Evolutionary conservation across 768 basidiomycete species (phyloP).

Genomic region (Candolleomyces aberdarensis): DNA sequence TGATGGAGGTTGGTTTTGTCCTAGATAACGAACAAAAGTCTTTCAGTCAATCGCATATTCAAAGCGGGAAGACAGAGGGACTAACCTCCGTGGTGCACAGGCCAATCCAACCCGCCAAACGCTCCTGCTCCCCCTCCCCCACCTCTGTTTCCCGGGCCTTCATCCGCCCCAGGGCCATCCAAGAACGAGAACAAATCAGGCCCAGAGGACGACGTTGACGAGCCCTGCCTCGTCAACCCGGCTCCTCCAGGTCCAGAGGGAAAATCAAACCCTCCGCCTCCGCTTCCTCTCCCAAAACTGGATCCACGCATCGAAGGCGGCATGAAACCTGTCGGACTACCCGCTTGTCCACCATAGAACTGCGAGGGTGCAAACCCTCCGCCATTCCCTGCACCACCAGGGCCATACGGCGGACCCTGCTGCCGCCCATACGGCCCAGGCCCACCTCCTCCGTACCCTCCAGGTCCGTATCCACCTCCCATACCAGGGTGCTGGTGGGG

Average conservation of each 20-base stretch:
- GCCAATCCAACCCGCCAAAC: conserved; percentile 30
- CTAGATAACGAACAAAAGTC: too few relatives aligned
- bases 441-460: neutral
- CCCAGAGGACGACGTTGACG: neutral
- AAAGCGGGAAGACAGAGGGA: too few relatives aligned
- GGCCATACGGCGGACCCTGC: neutral
- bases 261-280: conserved; percentile 12
- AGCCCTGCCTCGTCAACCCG: neutral
- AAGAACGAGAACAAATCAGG: conserved; percentile 9
- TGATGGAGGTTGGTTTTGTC: too few relatives aligned
- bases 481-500: neutral
- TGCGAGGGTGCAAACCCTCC: neutral
- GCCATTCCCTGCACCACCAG: neutral
- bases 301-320: neutral
- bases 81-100: conserved; percentile 20
- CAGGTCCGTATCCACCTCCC: neutral
- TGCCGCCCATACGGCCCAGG: neutral
- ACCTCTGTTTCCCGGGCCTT: conserved; percentile 1
- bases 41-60: too few relatives aligned
- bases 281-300: conserved; percentile 14
- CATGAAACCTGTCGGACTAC: neutral
- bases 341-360: neutral
- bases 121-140: conserved; percentile 2
- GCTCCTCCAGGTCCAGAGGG: conserved; percentile 7
- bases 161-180: neutral